phyloP scores from a whole-genome alignment of 2,329 filamentous ascomycete genomes.

The Fusarium succisae region DNA sequence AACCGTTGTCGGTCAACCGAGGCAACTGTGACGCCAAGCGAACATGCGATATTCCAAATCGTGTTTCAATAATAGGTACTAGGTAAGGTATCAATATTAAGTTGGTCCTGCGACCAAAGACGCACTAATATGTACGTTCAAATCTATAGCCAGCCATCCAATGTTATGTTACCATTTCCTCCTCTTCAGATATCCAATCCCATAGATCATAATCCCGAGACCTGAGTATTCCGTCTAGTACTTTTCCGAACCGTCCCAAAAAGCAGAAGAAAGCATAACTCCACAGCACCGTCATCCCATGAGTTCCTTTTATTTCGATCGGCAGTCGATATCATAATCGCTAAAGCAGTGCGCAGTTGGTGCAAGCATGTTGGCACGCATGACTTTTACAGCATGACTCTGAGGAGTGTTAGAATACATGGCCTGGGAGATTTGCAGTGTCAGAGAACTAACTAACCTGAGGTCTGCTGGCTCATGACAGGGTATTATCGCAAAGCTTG shows the following conservation, averaged over 20 bases:
- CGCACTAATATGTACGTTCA: slow-evolving; percentile 39
- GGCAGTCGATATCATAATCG: slow-evolving; percentile 39
- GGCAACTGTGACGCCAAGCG: background rate
- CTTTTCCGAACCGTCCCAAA: slow-evolving; percentile 41
- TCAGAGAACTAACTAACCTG: slow-evolving; percentile 22
- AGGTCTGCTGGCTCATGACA: slow-evolving; percentile 28
- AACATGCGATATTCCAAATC: slow-evolving; percentile 5
- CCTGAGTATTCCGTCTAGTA: slow-evolving; percentile 40
- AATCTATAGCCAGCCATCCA: slow-evolving; percentile 33
- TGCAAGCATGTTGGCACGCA: slow-evolving; percentile 11
- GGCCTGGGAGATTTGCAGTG: background rate
- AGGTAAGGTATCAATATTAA: slow-evolving; percentile 31
- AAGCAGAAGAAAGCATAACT: slow-evolving; percentile 36
- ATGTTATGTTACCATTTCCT: slow-evolving; percentile 31
- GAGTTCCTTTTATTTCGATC: slow-evolving; percentile 35
- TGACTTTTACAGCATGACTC: slow-evolving; percentile 29
- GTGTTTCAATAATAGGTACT: slow-evolving; percentile 11
- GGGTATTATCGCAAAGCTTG: slow-evolving; percentile 8
- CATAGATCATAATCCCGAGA: slow-evolving; percentile 32
- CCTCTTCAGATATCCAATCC: slow-evolving; percentile 33
- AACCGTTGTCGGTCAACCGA: background rate
- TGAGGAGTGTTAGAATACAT: slow-evolving; percentile 20
- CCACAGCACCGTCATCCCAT: slow-evolving; percentile 36
- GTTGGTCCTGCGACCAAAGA: slow-evolving; percentile 29
- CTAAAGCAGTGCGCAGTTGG: slow-evolving; percentile 36